phyloP scores from a whole-genome alignment of 345 rosid genomes.

The Cochlearia excelsa region DNA sequence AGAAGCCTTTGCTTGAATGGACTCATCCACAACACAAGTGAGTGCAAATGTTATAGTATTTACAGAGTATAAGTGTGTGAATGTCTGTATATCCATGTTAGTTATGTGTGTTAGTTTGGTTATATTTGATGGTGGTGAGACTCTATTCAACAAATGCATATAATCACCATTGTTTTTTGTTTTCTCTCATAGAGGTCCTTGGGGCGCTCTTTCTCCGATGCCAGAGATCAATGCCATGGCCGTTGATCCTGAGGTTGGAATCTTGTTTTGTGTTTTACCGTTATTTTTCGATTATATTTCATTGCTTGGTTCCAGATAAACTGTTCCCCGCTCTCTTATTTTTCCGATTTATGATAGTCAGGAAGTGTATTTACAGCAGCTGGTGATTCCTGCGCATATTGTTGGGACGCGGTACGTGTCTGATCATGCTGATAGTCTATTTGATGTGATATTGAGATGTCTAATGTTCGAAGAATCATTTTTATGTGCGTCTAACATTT shows the following conservation, averaged over 20 bases:
- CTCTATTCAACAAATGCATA: constrained; percentile 6
- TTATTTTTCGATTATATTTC: not conserved
- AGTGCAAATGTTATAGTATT: constrained; percentile 17
- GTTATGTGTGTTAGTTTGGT: not conserved
- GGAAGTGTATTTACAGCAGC: constrained; percentile 82
- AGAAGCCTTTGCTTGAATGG: constrained; percentile 65
- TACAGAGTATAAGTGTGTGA: not conserved
- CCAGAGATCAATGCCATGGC: constrained; percentile 88
- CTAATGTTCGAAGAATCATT: not conserved
- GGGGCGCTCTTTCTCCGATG: constrained; percentile 91
- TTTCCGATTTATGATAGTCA: constrained; percentile 42
- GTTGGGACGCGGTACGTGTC: constrained; percentile 95
- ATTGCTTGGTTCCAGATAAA: constrained; percentile 9
- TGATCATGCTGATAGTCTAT: constrained; percentile 30
- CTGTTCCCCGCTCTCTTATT: not conserved
- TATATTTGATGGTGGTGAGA: constrained; percentile 5
- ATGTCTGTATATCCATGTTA: not conserved
- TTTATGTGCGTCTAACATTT: constrained; percentile 24
- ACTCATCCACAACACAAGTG: constrained; percentile 87
- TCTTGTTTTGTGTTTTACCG: not conserved
- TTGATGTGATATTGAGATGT: constrained; percentile 3
- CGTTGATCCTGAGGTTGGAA: constrained; percentile 60
- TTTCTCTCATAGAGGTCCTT: constrained; percentile 68
- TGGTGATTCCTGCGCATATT: constrained; percentile 92
- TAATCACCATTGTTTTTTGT: constrained; percentile 18